Percentiles rank a stretch among this genome's conserved stretches.
phyloP scores from a whole-genome alignment of 2,329 filamentous ascomycete genomes.

The Dactylellina cionopaga region DNA sequence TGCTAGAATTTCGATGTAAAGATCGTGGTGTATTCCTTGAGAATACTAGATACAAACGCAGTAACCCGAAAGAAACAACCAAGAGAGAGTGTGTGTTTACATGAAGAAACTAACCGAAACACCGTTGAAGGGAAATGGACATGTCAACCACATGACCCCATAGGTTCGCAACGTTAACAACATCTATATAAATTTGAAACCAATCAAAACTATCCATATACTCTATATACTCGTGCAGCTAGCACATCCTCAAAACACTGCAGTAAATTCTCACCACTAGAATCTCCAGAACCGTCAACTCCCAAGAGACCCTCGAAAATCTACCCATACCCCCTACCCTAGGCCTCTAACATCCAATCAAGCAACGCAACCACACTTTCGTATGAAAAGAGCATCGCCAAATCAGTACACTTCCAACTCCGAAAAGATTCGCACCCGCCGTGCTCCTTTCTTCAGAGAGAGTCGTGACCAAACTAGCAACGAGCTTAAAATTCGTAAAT shows the following conservation, averaged over 20 bases:
- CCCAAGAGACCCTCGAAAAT: conserved; percentile 18
- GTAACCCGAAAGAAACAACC: too few species aligned
- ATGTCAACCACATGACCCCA: too few species aligned
- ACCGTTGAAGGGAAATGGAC: too few species aligned
- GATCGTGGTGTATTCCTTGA: too few species aligned
- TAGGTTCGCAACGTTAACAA: too few species aligned
- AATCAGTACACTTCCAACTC: not conserved
- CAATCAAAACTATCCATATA: not conserved
- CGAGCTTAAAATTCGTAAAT: too few species aligned
- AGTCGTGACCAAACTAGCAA: too few species aligned
- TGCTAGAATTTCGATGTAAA: too few species aligned
- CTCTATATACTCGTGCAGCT: conserved; percentile 21
- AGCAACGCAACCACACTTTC: conserved; percentile 5
- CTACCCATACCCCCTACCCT: conserved; percentile 26
- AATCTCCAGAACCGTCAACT: not conserved
- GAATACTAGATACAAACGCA: too few species aligned
- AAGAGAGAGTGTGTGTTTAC: too few species aligned
- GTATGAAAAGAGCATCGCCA: not conserved
- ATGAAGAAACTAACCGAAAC: too few species aligned
- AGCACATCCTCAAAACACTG: not conserved
- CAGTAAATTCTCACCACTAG: not conserved
- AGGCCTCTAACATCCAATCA: conserved; percentile 38
- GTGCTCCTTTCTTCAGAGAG: not conserved
- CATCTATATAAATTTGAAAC: too few species aligned
- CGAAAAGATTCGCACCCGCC: conserved; percentile 2